These are phyloP conservation scores for Fennellomyces sp. DNA, from an alignment of 371 early-diverging fungal genomes.

Conservation along the genomic window DNA sequence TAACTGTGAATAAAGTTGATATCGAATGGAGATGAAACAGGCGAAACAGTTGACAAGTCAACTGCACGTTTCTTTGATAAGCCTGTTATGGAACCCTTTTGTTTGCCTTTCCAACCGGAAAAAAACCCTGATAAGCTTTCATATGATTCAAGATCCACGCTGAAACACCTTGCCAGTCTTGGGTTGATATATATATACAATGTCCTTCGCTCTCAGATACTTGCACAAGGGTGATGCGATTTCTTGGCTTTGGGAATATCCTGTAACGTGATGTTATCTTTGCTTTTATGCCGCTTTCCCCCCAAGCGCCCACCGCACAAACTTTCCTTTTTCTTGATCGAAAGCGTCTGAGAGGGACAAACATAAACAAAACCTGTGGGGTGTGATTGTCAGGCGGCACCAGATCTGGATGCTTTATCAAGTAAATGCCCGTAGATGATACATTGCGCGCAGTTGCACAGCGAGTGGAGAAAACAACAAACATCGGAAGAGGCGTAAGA, in stretches of 20 bases:
- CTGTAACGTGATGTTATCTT: too few relatives aligned
- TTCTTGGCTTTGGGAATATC: too few relatives aligned
- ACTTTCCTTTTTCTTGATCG: neutral
- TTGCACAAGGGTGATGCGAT: too few relatives aligned
- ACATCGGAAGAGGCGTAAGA: neutral
- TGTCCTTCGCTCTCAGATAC: too few relatives aligned
- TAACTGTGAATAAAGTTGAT: slow-evolving; percentile 8
- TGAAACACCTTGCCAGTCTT: too few relatives aligned
- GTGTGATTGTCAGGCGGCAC: neutral
- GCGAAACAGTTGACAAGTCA: neutral
- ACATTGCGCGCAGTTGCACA: neutral
- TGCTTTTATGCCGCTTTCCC: too few relatives aligned
- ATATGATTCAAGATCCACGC: too few relatives aligned
- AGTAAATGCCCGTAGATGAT: neutral
- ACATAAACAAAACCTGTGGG: neutral
- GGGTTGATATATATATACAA: too few relatives aligned
- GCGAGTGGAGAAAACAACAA: slow-evolving; percentile 3
- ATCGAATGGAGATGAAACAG: neutral
- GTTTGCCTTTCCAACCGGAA: too few relatives aligned
- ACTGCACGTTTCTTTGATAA: neutral
- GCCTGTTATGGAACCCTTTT: slow-evolving; percentile 2
- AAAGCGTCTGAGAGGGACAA: neutral
- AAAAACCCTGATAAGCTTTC: neutral
- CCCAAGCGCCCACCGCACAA: too few relatives aligned
- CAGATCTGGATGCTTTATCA: neutral